Evolutionary conservation across 495 filamentous ascomycete genomes (phyloP), one percentile per base, ranked within the genome.

Genomic region (Penicillium subrubescens): DNA sequence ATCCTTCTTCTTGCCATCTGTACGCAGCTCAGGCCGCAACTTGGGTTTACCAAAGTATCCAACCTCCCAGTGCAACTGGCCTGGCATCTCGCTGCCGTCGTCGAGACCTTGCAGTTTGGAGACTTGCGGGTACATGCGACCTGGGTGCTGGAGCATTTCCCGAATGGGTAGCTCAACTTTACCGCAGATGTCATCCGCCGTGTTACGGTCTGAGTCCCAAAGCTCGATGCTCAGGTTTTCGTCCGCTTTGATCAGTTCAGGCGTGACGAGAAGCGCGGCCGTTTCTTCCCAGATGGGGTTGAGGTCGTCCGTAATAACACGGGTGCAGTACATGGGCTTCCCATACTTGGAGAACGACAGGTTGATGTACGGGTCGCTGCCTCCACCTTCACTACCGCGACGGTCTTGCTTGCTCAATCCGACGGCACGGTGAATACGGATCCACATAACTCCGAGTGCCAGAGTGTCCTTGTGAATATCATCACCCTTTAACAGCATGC

Each of bases 311-410:
- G 92, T 90, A 61, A 98, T 97, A 33, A 98, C 93, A 33, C 94
- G 87, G 12, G 94, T 97, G 74, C 93, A 97, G 73, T 97, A 97
- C 90, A 96, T 96, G 12, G 94, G 94, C 80, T 98, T 98, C 52
- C 93, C 92, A 64, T 96, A 98, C 76, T 98, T 97, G 14, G 86
- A 88, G 77, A 89, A 89, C 0, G 87, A 82, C 23, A 89, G 76
- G 44, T 84, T 86, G 73, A 97, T 93, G 73, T 97, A 97, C 0
- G 94, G 92, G 74, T 98, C 94, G 61, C 92, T 96, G 34, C 93
- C 93, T n/a, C 93, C 93, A 57, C 89, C 87, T n/a, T 90, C 79
- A 66, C 86, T 90, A 8, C 94, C 94, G 29, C 89, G 87, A 53
- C 82, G 85, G 73, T 98, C 94, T 73, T 97, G 94, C 81, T 97